Base-by-base conservation (phyloP, 495 filamentous ascomycete genomes). In the Astrothelium macrocarpum region DNA sequence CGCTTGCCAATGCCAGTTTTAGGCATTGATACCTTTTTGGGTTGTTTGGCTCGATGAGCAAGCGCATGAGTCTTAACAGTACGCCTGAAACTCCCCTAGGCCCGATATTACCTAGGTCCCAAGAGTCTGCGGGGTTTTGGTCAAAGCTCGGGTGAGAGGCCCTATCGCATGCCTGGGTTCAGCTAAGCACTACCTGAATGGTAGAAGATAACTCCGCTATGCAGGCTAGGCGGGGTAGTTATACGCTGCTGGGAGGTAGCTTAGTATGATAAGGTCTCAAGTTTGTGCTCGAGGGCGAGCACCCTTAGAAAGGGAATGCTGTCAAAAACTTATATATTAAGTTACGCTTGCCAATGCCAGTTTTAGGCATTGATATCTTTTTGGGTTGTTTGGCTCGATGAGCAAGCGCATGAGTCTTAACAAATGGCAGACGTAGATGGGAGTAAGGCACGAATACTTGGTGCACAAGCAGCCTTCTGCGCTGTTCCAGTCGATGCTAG, bases 401-500 rank as follows among this genome's bases (percentile, higher is more conserved):
- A 42, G 36, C 36, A 42, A 42, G 36, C 36, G 36, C 36, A 42
- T 42, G 36, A 42, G 36, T 42, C 36, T 42, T 42, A 42, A 42
- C 36, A 42, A 42, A 42, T 49, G 45, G 45, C 1, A 49, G 45
- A 49, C 45, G 45, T 49, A 49, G 45, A 49, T 2, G 45, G 45
- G 45, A 49, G 45, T 49, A 49, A 49, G 45, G 45, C 1, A 49
- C 45, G 45, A 49, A 49, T 49, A 49, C 45, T 49, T 49, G 45
- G 45, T 49, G 45, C 45, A 49, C 45, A 49, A 49, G 45, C 45
- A 49, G 45, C 18, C 45, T 49, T 20, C 45, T 49, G 45, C 45
- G 45, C 45, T 49, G 45, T 49, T 49, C 18, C 45, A 49, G 45
- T 49, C 45, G 45, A 49, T 49, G 45, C 45, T 49, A 49, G 45